Evolutionary conservation across 2,329 filamentous ascomycete species (phyloP), one percentile per base, ranked within the genome.

Genomic region (Pezicula rhizophila): DNA sequence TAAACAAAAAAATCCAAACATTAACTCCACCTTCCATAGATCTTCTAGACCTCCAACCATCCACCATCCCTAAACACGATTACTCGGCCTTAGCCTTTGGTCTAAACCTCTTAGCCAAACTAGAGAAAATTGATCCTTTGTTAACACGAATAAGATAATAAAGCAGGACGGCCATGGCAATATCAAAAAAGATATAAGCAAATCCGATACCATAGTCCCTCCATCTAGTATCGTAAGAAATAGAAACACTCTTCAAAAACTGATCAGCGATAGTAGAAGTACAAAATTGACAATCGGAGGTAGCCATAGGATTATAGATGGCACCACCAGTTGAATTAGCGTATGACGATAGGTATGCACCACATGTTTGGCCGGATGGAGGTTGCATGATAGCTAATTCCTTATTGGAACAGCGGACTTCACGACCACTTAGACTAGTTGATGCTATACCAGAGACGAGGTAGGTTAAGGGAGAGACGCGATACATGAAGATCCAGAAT

Each of bases 401-500:
- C 61, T 84, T 86, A 7, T 64, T 54, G 2, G 87, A 79, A 66
- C 90, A 96, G 0, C 63, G 58, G 26, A 92, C 81, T 0, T 68
- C 42, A 0, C 80, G 80, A 57, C 85, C 83, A 38, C 85, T 84
- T 3, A 96, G 72, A 7, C 80, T 87, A 0, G 79, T 80, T 0
- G 82, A 76, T 0, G 91, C 67, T 69, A 95, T 81, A 23, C 84
- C 86, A 4, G 77, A 77, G 18, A 92, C 79, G 17, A 91, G 70
- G 64, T 95, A 95, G 0, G 85, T 46, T 11, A 42, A 17, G 87
- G 58, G 89, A 1, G 82, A 81, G 18, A 87, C 70, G 65, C 77
- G 79, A 63, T 87, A 63, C 84, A 90, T 89, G 72, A 89, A 90
- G 57, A 86, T 84, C 86, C 87, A 92, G 74, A 91, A 91, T 2